A percentile compares a stretch with the other conserved stretches of the same genome.
phyloP scores from a whole-genome alignment of 116 monocot genomes.

The Posidonia oceanica region DNA sequence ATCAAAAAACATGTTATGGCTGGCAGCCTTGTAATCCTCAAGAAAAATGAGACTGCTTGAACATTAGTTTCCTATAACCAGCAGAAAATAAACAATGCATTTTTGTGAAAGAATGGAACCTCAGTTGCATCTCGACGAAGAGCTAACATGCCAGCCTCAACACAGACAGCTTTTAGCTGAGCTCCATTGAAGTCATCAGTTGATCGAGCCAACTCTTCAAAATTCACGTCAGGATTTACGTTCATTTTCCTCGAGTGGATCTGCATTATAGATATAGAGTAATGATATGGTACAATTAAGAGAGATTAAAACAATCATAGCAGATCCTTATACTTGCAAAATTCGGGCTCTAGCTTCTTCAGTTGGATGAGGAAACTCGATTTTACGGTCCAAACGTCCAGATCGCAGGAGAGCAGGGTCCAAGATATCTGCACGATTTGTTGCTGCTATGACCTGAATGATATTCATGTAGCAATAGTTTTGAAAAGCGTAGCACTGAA shows the following conservation, averaged over 20 bases:
- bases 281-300: not conserved
- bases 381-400: conserved; percentile 90
- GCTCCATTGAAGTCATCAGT: conserved; percentile 94
- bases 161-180: conserved; percentile 83
- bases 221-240: conserved; percentile 92
- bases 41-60: no score
- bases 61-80: no score
- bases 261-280: conserved; percentile 16
- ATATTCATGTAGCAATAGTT: no score
- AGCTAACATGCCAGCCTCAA: conserved; percentile 91
- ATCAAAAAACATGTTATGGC: no score
- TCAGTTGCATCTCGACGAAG: conserved; percentile 88
- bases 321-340: conserved; percentile 44
- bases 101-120: conserved; percentile 15
- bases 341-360: conserved; percentile 91
- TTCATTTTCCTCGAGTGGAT: conserved; percentile 99
- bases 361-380: conserved; percentile 91
- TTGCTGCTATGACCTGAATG: conserved; percentile 66
- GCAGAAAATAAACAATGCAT: no score
- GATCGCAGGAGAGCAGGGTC: conserved; percentile 96
- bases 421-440: conserved; percentile 88
- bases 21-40: no score
- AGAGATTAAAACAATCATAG: not conserved
- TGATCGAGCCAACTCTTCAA: conserved; percentile 93
- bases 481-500: no score